Evolutionary conservation across 2,329 filamentous ascomycete genomes (phyloP).

Genomic region (Cyclaneusma minus): DNA sequence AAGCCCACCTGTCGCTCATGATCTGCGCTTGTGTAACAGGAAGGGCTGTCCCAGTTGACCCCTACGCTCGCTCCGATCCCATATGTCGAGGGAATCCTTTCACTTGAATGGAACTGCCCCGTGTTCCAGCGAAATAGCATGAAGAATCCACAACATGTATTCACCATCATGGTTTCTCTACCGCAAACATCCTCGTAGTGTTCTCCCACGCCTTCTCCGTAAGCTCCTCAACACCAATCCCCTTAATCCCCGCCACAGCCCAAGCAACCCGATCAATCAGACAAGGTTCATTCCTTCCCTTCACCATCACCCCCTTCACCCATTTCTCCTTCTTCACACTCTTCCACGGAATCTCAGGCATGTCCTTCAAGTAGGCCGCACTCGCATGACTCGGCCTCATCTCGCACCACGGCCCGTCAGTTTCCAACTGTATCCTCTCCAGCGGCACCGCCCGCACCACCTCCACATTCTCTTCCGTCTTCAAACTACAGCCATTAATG

Average conservation of each 20-base stretch:
- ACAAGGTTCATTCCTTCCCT: conserved; percentile 87
- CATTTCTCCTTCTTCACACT: conserved; percentile 94
- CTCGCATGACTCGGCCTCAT: conserved; percentile 81
- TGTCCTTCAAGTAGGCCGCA: conserved; percentile 4
- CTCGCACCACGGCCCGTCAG: conserved; percentile 96
- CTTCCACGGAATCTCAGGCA: conserved; percentile 54
- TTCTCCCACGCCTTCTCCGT: conserved; percentile 78
- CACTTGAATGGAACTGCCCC: no score
- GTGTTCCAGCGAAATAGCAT: no score
- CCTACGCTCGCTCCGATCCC: no score
- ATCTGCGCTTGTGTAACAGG: no score
- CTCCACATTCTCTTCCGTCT: conserved; percentile 78
- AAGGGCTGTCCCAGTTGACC: no score
- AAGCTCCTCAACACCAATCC: conserved; percentile 62
- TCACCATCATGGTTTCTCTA: conserved; percentile 43
- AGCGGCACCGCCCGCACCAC: conserved; percentile 71
- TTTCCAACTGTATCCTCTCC: conserved; percentile 80
- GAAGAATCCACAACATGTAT: no score
- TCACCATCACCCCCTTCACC: conserved; percentile 75
- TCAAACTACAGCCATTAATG: conserved; percentile 94
- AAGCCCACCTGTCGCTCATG: no score
- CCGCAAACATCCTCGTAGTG: conserved; percentile 62
- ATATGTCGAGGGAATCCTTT: no score
- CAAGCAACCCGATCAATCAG: conserved; percentile 77
- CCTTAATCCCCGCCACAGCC: conserved; percentile 78